Percentiles rank a stretch among this genome's conserved stretches.
phyloP scores from a whole-genome alignment of 2,329 filamentous ascomycete species.

The Colletotrichum gigasporum region DNA sequence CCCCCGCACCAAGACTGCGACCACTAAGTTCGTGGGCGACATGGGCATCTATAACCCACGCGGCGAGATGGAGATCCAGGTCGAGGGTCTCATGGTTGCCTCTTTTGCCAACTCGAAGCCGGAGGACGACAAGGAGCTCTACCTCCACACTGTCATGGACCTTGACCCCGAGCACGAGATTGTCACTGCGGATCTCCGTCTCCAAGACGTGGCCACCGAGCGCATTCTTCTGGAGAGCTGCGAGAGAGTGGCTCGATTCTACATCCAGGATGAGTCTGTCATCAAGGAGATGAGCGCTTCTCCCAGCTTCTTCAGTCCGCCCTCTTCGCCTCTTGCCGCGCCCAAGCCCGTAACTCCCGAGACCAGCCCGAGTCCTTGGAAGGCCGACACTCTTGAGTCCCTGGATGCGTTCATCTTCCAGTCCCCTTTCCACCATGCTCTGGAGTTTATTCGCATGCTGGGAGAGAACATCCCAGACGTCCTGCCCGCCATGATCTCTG shows the following conservation, averaged over 20 bases:
- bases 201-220: constrained; percentile 17
- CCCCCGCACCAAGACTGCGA: constrained; percentile 33
- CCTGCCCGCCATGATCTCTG: constrained; percentile 36
- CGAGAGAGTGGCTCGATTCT: constrained; percentile 46
- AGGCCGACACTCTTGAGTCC: constrained; percentile 38
- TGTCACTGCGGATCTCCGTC: constrained; percentile 28
- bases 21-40: constrained; percentile 47
- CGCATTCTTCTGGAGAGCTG: constrained; percentile 45
- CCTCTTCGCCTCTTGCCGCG: constrained; percentile 1
- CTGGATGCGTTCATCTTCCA: constrained; percentile 42
- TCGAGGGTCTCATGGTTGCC: constrained; percentile 44
- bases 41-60: constrained; percentile 43
- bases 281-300: constrained; percentile 21
- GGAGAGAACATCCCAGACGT: constrained; percentile 36
- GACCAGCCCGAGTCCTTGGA: constrained; percentile 10
- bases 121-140: constrained; percentile 45
- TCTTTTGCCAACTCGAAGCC: constrained; percentile 42
- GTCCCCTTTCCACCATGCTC: constrained; percentile 42
- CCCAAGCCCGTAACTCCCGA: background rate
- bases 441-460: constrained; percentile 41
- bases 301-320: constrained; percentile 21
- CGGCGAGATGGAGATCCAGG: constrained; percentile 42
- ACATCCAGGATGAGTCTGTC: constrained; percentile 27
- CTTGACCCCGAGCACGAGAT: constrained; percentile 53
- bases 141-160: constrained; percentile 46